These are phyloP conservation scores for Calendula officinalis DNA, from an alignment of 129 eudicot species.

Conservation along the genomic window DNA sequence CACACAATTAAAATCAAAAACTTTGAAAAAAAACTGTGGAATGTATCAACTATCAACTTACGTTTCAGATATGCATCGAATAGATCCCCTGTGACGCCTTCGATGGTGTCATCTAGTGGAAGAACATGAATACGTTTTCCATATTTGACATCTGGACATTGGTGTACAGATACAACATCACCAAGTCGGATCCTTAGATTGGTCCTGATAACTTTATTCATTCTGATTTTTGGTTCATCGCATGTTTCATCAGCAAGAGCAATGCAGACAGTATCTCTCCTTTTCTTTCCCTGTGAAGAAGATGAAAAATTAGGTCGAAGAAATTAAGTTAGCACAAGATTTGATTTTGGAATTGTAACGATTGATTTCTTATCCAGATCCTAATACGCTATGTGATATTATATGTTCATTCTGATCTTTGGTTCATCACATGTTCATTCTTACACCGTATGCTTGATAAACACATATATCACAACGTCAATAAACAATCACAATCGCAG, in stretches of 20 bases:
- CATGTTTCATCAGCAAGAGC: too few species aligned
- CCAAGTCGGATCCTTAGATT: constrained; percentile 69
- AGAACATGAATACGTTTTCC: constrained; percentile 68
- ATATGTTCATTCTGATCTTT: too few species aligned
- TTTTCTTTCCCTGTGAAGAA: constrained; percentile 58
- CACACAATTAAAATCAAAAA: neutral
- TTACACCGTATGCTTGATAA: neutral
- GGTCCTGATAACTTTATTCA: too few species aligned
- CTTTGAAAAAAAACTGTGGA: too few species aligned
- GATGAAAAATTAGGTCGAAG: neutral
- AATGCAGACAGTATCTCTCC: constrained; percentile 50
- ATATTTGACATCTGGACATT: constrained; percentile 74
- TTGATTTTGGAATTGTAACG: neutral
- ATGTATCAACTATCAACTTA: constrained; percentile 38
- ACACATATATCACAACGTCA: too few species aligned
- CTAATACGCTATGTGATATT: neutral
- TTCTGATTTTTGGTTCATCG: too few species aligned
- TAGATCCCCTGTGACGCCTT: constrained; percentile 75
- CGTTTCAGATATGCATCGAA: constrained; percentile 68
- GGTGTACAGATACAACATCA: constrained; percentile 79
- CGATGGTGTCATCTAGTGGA: constrained; percentile 71
- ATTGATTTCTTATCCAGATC: neutral
- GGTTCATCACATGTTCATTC: too few species aligned
- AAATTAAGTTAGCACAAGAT: neutral
- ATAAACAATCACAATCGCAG: neutral